A percentile compares a stretch with the other conserved stretches of the same genome.
phyloP scores from a whole-genome alignment of 148 eudicot genomes.

The Fallopia convolvulus region DNA sequence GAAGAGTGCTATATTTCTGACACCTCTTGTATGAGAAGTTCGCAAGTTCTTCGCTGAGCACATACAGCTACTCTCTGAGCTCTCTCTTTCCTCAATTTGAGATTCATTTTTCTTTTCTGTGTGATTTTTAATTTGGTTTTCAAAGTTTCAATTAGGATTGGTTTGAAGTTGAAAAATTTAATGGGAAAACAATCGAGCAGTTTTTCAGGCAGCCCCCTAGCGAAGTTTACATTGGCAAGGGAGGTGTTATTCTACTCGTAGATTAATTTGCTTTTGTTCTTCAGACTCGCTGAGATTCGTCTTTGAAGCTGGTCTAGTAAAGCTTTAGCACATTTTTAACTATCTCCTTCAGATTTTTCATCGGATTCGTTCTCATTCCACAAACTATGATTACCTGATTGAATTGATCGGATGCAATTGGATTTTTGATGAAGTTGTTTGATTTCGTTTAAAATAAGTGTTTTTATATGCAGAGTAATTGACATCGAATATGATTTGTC shows the following conservation, averaged over 20 bases:
- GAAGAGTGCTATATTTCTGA: slow-evolving; percentile 12
- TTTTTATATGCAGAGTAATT: no score
- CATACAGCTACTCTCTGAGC: slow-evolving; percentile 12
- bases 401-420: no score
- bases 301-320: slow-evolving; percentile 16
- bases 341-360: not conserved
- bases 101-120: not conserved
- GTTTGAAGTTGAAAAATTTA: no score
- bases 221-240: slow-evolving; percentile 9
- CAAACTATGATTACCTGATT: no score
- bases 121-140: not conserved
- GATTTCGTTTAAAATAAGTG: no score
- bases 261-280: slow-evolving; percentile 11
- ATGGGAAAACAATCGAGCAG: not conserved
- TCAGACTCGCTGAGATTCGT: slow-evolving; percentile 14
- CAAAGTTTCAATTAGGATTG: not conserved
- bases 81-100: not conserved
- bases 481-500: no score
- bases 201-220: slow-evolving; percentile 15
- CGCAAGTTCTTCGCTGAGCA: slow-evolving; percentile 12
- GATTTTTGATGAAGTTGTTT: no score
- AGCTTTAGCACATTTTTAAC: not conserved
- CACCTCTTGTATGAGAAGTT: slow-evolving; percentile 15
- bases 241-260: slow-evolving; percentile 11
- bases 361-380: not conserved